phyloP scores from a whole-genome alignment of 345 rosid genomes.

The Citrus glauca region DNA sequence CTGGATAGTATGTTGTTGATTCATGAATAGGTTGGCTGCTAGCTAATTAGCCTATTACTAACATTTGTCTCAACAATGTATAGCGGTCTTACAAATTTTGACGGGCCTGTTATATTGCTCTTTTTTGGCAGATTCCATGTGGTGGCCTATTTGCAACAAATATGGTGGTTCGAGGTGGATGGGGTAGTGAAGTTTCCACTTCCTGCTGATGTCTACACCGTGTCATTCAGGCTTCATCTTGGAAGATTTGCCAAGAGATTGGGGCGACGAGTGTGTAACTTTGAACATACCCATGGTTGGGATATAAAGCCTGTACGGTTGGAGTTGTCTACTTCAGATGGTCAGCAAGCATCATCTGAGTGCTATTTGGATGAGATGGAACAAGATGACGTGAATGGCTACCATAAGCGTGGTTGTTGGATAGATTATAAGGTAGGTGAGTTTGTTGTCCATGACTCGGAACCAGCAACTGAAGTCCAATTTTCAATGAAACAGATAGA shows the following conservation, averaged over 20 bases:
- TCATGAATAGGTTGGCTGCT: background rate
- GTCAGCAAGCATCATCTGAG: slow-evolving; percentile 60
- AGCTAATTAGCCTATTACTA: background rate
- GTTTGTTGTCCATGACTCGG: slow-evolving; percentile 55
- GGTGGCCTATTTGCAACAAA: slow-evolving; percentile 85
- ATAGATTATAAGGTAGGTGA: slow-evolving; percentile 80
- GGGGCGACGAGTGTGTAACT: slow-evolving; percentile 65
- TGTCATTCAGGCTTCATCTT: slow-evolving; percentile 80
- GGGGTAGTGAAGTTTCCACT: slow-evolving; percentile 79
- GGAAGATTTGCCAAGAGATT: slow-evolving; percentile 72
- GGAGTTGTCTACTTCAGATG: slow-evolving; percentile 62
- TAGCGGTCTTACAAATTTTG: slow-evolving; percentile 2
- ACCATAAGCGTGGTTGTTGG: slow-evolving; percentile 92
- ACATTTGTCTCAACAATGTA: background rate
- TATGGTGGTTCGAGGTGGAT: slow-evolving; percentile 97
- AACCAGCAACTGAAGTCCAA: slow-evolving; percentile 58
- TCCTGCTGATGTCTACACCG: slow-evolving; percentile 73
- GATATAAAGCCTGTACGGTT: slow-evolving; percentile 71
- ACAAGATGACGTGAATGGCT: slow-evolving; percentile 44
- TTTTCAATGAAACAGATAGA: slow-evolving; percentile 96
- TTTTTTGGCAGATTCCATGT: slow-evolving; percentile 53
- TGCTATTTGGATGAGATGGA: slow-evolving; percentile 51
- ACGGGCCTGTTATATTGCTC: slow-evolving; percentile 1
- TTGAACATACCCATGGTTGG: slow-evolving; percentile 86
- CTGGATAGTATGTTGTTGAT: background rate